Base-by-base conservation (phyloP, 1,139 yeast genomes). In the Zygosaccharomyces pseudobailii region DNA sequence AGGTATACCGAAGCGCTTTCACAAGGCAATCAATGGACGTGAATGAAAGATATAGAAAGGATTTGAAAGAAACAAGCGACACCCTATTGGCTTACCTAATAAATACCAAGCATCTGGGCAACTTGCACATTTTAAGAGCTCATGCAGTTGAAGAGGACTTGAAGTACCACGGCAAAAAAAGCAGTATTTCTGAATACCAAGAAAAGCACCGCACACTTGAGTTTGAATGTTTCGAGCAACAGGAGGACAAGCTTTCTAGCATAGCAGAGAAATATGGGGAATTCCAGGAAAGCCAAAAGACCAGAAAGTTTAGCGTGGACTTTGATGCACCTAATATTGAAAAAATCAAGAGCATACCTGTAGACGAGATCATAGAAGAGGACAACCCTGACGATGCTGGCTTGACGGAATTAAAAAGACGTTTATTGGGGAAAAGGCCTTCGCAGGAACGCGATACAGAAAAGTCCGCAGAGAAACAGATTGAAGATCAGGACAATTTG, bases 401-500 rank as follows among this genome's bases (percentile, higher is more conserved):
- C 13, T 36, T 68, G 6, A 49, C 56, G 2, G 66, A 65, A 32
- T 45, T 70, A 33, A 59, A 67, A 31, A 54, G 57, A 42, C 55
- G 73, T 36, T 45, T 70, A 6, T 42, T 69, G 27, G 63, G 67
- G 6, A 56, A 52, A 21, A 45, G 48, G 19, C 40, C 42, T 13
- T 43, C 41, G 7, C 47, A 38, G 13, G 37, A 44, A 6, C 22
- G 23, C 5, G 58, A 53, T 20, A 37, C 52, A 0, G 52, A 49
- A 30, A 49, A 47, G 28, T 49, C 60, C 10, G 54, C 63, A 21
- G 72, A 68, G 32, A 66, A 63, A 37, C 67, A 69, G 48, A 54
- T 70, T 27, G 59, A 62, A 33, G 59, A 60, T 17, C 70, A 71
- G 45, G 72, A 71, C 47, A 57, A 62, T 23, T 51, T 62, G 33